A percentile compares a stretch with the other conserved stretches of the same genome.
phyloP scores from a whole-genome alignment of 257 asterid genomes.

The Euphrasia confusa region DNA sequence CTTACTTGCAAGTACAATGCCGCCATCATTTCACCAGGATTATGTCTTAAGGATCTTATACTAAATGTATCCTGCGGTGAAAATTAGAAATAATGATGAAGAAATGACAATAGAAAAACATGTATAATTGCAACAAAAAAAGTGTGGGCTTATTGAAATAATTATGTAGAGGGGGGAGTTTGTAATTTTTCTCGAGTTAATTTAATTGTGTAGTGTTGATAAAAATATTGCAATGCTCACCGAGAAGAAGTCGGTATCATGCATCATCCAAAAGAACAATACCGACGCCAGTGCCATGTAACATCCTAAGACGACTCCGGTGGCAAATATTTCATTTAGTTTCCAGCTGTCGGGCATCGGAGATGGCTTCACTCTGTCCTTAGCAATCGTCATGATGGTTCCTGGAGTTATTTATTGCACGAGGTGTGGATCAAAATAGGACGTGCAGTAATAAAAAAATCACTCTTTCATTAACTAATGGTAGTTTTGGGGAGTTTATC shows the following conservation, averaged over 20 bases:
- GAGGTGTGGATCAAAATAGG: neutral
- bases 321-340: constrained; percentile 75
- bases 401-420: constrained; percentile 32
- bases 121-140: no score
- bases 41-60: constrained; percentile 39
- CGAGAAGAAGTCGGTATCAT: constrained; percentile 61
- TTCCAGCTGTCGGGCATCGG: constrained; percentile 98
- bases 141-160: no score
- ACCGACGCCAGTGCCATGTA: constrained; percentile 85
- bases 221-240: constrained; percentile 33
- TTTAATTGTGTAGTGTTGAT: neutral
- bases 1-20: constrained; percentile 94
- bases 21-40: constrained; percentile 65
- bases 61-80: constrained; percentile 57
- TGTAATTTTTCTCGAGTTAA: no score
- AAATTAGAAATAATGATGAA: neutral
- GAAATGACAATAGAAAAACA: no score
- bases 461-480: neutral
- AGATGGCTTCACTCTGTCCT: constrained; percentile 94
- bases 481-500: neutral
- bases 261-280: constrained; percentile 78
- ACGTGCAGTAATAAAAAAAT: neutral
- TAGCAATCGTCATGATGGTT: constrained; percentile 92
- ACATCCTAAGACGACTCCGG: constrained; percentile 80
- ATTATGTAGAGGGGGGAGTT: no score